Evolutionary conservation across 257 asterid genomes (phyloP).

Genomic region (Thymus mandschuricus): DNA sequence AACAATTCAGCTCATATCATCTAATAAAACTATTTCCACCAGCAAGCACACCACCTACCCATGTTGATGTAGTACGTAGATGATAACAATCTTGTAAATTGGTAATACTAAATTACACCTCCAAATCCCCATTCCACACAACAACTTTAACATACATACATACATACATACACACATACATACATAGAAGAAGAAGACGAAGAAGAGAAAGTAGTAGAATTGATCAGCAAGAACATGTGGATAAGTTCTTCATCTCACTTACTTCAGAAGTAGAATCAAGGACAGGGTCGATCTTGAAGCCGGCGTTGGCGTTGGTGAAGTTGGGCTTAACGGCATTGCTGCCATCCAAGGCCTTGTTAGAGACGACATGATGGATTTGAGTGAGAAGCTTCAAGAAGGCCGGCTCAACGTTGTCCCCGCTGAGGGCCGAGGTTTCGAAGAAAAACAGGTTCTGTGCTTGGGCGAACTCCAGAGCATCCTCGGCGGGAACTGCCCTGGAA

Average conservation of each 20-base stretch:
- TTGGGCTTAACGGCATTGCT: constrained; percentile 35
- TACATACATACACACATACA: no score
- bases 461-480: constrained; percentile 66
- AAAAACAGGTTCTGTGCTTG: constrained; percentile 53
- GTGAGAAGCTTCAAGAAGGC: constrained; percentile 59
- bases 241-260: constrained; percentile 68
- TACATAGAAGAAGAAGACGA: no score
- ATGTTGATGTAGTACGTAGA: no score
- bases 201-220: background rate
- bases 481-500: constrained; percentile 54
- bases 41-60: no score
- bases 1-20: no score
- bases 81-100: no score
- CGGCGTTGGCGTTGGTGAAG: constrained; percentile 36
- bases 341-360: constrained; percentile 53
- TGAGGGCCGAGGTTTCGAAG: constrained; percentile 68
- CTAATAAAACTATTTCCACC: no score
- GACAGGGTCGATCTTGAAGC: constrained; percentile 54
- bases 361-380: constrained; percentile 54
- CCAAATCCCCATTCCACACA: background rate
- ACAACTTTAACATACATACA: background rate
- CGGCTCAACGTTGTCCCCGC: constrained; percentile 62
- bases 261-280: constrained; percentile 55
- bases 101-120: no score
- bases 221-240: constrained; percentile 61